Evolutionary conservation across 2,329 filamentous ascomycete species (phyloP).

Genomic region (Botrytis fragariae): DNA sequence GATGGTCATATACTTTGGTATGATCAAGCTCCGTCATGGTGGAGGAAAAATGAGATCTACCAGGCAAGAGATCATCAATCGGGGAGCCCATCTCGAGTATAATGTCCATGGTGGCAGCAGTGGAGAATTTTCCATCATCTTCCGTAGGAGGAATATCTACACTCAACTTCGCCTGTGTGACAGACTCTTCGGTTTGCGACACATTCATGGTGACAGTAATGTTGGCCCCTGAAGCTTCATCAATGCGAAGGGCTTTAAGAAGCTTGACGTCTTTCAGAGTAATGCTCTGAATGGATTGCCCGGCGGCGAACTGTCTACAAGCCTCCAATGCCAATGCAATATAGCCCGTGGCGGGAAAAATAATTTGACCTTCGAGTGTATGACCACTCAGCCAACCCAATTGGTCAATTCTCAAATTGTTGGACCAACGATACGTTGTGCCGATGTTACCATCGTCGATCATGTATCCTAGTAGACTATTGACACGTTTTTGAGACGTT

Average conservation of each 20-base stretch:
- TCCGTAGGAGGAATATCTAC: not conserved
- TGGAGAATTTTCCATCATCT: not conserved
- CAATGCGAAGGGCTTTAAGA: not conserved
- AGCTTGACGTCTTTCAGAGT: not conserved
- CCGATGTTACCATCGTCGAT: not conserved
- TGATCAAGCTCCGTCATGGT: not conserved
- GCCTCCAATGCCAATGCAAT: slow-evolving; percentile 48
- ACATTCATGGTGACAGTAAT: not conserved
- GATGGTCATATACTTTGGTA: not conserved
- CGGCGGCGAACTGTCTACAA: not conserved
- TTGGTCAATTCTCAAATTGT: slow-evolving; percentile 32
- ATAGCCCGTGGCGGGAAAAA: slow-evolving; percentile 50
- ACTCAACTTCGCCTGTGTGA: not conserved
- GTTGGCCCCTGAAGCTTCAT: not conserved
- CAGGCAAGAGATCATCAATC: not conserved
- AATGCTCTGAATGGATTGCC: not conserved
- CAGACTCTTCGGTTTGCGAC: not conserved
- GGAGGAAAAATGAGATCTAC: not conserved
- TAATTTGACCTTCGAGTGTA: slow-evolving; percentile 37
- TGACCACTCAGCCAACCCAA: slow-evolving; percentile 48
- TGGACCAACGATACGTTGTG: slow-evolving; percentile 21
- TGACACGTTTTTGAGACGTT: not conserved
- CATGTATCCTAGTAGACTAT: not conserved
- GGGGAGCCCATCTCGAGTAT: not conserved
- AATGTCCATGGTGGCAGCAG: not conserved